phyloP scores from a whole-genome alignment of 768 basidiomycete species.

The Ramaria rubella region DNA sequence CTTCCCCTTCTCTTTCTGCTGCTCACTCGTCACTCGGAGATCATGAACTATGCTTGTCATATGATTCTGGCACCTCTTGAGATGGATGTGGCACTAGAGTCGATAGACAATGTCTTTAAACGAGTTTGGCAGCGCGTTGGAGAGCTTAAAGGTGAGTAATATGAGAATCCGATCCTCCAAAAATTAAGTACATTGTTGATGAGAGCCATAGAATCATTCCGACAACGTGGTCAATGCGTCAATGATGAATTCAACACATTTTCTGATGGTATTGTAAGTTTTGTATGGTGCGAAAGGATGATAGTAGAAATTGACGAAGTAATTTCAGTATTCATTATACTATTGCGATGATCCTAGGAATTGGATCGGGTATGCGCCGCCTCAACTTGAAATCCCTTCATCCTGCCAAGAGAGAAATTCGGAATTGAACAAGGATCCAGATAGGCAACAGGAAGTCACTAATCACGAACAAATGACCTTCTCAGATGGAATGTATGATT shows the following conservation, averaged over 20 bases:
- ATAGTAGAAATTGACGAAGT: no score
- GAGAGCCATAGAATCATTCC: background rate
- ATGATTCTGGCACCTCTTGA: background rate
- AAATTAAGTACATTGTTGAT: background rate
- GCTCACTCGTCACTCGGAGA: conserved; percentile 28
- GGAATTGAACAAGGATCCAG: no score
- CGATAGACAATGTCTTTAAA: background rate
- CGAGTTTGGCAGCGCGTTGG: background rate
- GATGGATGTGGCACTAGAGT: background rate
- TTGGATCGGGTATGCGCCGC: no score
- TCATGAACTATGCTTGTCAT: conserved; percentile 14
- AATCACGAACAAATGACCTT: no score
- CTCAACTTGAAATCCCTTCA: no score
- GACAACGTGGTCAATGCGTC: background rate
- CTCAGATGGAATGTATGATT: no score
- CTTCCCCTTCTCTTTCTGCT: conserved; percentile 32
- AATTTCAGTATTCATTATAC: no score
- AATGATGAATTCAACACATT: background rate
- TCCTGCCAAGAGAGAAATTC: no score
- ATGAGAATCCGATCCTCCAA: no score
- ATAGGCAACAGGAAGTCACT: no score
- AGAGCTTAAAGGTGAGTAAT: background rate
- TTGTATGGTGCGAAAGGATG: no score
- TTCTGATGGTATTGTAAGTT: background rate
- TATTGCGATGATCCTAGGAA: no score